Base-by-base conservation (phyloP, 345 rosid species). In the Camelina hispida region DNA sequence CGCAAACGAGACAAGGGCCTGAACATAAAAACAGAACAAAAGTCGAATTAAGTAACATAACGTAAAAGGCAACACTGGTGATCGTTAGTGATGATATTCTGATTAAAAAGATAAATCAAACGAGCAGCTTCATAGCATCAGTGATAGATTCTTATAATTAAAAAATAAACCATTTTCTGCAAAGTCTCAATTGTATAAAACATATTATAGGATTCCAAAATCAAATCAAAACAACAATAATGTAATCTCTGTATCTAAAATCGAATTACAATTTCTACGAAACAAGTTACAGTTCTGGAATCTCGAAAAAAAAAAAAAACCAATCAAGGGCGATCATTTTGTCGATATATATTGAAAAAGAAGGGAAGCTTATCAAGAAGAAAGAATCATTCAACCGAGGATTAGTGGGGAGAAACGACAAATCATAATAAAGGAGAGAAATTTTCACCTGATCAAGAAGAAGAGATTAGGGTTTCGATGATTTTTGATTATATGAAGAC, bases 401-500 rank as follows among this genome's bases (percentile, higher is more conserved):
- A 38, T 22, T 22, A 52, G n/a, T 25, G 30, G 9, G 23, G 11
- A 64, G 3, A 40, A 18, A 18, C 32, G 10, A 60, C 1, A 60
- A 18, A 11, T 3, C 25, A 59, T 37, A 42, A 6, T n/a, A 13
- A 8, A 16, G 13, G 20, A 22, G 5, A 8, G 14, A 51, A 37
- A 48, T 3, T 17, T 25, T 42, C n/a, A 76, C 79, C 75, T 76
- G 74, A 54, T 61, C 8, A 2, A 15, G 28, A 25, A 25, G 28
- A 25, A 25, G 28, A 60, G 37, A 68, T 69, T 68, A 68, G 79
- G 74, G 69, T 76, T 76, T 62, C 79, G 69, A 62, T 43, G 22
- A 69, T 51, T 76, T 46, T 76, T 46, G 63, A 22, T 32, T 17
- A 47, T 30, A 30, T 6, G 18, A 47, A 53, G 1, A 4, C 43